phyloP scores from a whole-genome alignment of 1,139 yeast species.

The Pichia sp. region DNA sequence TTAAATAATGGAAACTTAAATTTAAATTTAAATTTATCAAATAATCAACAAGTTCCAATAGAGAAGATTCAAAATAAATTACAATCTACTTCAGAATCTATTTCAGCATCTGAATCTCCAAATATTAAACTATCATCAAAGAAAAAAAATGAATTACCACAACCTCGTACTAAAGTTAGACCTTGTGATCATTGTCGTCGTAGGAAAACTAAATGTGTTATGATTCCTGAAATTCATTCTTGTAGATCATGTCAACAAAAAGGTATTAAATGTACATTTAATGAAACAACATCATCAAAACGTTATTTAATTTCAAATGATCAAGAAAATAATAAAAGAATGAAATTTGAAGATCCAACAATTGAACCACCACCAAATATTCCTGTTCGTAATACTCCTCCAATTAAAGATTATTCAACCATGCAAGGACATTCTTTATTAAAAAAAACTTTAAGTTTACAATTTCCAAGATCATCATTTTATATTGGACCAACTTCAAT shows the following conservation, averaged over 20 bases:
- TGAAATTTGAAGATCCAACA: conserved; percentile 29
- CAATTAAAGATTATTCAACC: conserved; percentile 49
- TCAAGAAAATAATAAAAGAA: conserved; percentile 21
- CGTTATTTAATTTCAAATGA: conserved; percentile 18
- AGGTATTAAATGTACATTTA: conserved; percentile 57
- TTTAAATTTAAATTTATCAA: neutral
- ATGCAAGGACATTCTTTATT: conserved; percentile 40
- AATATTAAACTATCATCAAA: neutral
- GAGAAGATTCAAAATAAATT: neutral
- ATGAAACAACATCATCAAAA: conserved; percentile 26
- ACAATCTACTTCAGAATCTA: neutral
- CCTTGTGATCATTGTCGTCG: conserved; percentile 71
- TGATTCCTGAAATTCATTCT: conserved; percentile 48
- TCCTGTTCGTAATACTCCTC: conserved; percentile 46
- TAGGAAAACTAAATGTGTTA: conserved; percentile 58
- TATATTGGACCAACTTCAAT: conserved; percentile 71
- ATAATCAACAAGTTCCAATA: neutral
- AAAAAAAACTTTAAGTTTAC: conserved; percentile 37
- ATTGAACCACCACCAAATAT: conserved; percentile 44
- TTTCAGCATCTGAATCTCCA: neutral
- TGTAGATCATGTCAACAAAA: conserved; percentile 67
- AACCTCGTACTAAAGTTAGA: conserved; percentile 30
- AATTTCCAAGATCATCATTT: conserved; percentile 70
- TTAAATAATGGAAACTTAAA: neutral
- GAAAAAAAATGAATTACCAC: conserved; percentile 25